Base-by-base conservation (phyloP, 306 rosid genomes). In the Malus fusca region DNA sequence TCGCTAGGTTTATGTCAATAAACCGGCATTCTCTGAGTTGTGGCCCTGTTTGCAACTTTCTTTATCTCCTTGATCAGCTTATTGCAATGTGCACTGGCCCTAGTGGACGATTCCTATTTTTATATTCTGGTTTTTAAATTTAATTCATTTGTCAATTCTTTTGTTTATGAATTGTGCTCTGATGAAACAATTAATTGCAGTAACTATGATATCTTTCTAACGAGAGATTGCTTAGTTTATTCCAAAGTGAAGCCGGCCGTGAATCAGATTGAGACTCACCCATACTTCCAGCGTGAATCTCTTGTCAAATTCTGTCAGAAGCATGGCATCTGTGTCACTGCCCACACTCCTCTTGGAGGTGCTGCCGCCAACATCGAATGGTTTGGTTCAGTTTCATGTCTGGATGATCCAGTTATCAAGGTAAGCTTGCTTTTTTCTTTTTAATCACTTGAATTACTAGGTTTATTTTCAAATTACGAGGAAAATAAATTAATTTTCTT, bases 191-290 rank as follows among this genome's bases (percentile, higher is more conserved):
- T 66, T 85, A 58, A 82, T 76, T 88, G 90, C 97, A 94, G 98
- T 90, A 92, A 94, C 85, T 92, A 86, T 66, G 96, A 94, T 67
- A 82, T 92, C 84, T 94, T 90, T 83, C 84, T 94, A 64, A 90
- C 98, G 52, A 84, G 98, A 85, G 98, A 92, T 65, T 94, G 97
- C 85, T 84, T 92, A 61, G 97, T 89, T 44, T 92, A 94, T 73
- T 80, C 98, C 79, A 94, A 94, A 91, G 86, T 90, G 81, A 90
- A 90, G 89, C 98, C 98, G 26, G 95, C 97, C 42, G 98, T 92
- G 68, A 94, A 90, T 73, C 98, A 94, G 88, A 82, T 92, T n/a
- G 98, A 92, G 85, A 86, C 92, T 42, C 98, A 94, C 75, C 96
- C 98, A 48, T 94, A 92, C 81, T 94, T 94, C 84, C 97, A 90